Conservation (phyloP, 2,329 filamentous ascomycete species). For the Aspergillus eucalypticola region DNA sequence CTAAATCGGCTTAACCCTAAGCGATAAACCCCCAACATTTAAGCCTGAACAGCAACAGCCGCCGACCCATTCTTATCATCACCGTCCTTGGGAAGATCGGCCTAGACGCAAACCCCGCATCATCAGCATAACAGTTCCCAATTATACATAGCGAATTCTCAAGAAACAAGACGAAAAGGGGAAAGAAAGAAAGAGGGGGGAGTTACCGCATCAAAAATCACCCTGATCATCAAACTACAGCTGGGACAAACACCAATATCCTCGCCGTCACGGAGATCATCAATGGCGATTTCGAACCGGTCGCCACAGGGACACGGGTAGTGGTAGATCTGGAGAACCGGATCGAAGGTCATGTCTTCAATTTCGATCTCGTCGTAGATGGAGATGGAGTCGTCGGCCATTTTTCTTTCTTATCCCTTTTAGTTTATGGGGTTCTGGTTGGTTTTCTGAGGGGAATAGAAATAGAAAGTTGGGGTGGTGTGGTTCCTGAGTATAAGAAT, state of each 20-base stretch:
- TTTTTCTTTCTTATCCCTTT: slow-evolving; percentile 30
- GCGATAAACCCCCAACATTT: slow-evolving; percentile 18
- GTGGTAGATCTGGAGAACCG: slow-evolving; percentile 80
- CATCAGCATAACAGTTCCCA: neutral
- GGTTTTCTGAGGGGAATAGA: neutral
- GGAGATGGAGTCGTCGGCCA: slow-evolving; percentile 66
- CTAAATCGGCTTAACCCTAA: too few species aligned
- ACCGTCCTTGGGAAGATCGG: slow-evolving; percentile 54
- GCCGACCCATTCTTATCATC: slow-evolving; percentile 33
- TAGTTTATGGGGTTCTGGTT: neutral
- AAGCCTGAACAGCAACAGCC: slow-evolving; percentile 43
- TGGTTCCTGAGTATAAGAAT: neutral
- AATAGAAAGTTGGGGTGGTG: neutral
- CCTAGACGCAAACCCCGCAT: slow-evolving; percentile 32
- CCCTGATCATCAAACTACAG: slow-evolving; percentile 93
- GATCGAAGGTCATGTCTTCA: slow-evolving; percentile 94
- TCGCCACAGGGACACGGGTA: slow-evolving; percentile 98
- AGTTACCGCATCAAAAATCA: slow-evolving; percentile 84
- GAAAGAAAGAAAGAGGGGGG: slow-evolving; percentile 14
- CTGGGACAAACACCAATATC: slow-evolving; percentile 97
- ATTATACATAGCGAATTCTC: neutral
- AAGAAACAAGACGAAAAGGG: neutral
- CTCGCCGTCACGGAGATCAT: slow-evolving; percentile 81
- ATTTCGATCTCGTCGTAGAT: slow-evolving; percentile 99
- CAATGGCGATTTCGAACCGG: slow-evolving; percentile 85